Evolutionary conservation across 192 early-diverging fungal species (phyloP).

Genomic region (Rhizoclosmatium sp.): DNA sequence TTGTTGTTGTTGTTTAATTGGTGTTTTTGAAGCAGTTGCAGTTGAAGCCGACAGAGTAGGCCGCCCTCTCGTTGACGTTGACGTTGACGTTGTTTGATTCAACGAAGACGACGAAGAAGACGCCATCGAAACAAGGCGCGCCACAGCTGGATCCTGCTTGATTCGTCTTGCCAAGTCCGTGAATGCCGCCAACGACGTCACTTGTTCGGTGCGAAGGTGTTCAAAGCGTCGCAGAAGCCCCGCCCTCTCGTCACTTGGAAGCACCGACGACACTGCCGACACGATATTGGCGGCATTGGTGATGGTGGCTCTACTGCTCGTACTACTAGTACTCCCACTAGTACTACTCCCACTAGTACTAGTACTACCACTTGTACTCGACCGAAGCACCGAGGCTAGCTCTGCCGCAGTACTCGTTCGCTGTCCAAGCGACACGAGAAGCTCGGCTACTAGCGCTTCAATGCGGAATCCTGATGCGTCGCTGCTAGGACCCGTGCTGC

Average conservation of each 20-base stretch:
- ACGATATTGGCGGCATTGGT: neutral
- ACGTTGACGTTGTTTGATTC: neutral
- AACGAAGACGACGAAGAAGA: neutral
- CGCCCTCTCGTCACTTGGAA: neutral
- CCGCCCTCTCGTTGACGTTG: neutral
- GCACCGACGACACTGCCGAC: neutral
- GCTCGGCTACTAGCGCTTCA: slow-evolving; percentile 22
- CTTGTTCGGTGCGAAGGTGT: slow-evolving; percentile 1
- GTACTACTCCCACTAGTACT: neutral
- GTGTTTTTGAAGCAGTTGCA: neutral
- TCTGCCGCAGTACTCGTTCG: neutral
- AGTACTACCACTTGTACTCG: neutral
- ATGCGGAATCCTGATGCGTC: neutral
- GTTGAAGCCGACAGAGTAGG: neutral
- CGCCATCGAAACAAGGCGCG: neutral
- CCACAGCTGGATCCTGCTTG: neutral
- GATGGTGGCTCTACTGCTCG: neutral
- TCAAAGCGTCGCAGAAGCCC: neutral
- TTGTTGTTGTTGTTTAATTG: neutral
- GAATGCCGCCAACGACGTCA: neutral
- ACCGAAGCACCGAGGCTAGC: slow-evolving; percentile 1
- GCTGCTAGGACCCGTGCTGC: too few relatives aligned
- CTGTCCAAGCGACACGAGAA: slow-evolving; percentile 23
- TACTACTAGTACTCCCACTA: neutral
- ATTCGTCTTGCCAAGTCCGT: neutral